These are phyloP conservation scores for Fallopia convolvulus DNA, from an alignment of 148 eudicot species.

Conservation along the genomic window DNA sequence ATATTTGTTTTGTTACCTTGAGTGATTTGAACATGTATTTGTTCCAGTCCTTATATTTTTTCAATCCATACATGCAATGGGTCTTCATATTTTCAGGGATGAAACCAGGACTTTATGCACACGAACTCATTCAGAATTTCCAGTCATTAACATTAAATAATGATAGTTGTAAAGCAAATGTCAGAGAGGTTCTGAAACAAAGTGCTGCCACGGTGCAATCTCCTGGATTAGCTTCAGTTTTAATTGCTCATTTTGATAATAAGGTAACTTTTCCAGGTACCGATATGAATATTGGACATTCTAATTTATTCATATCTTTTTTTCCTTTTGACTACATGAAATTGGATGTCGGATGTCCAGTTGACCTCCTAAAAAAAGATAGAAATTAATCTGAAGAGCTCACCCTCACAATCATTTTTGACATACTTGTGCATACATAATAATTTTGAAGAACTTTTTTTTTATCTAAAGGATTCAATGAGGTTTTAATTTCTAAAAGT, in stretches of 20 bases:
- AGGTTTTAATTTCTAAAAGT: no score
- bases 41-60: background rate
- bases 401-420: no score
- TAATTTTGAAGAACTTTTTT: no score
- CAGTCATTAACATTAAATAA: constrained; percentile 32
- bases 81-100: constrained; percentile 31
- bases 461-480: no score
- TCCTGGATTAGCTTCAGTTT: constrained; percentile 67
- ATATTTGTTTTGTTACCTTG: background rate
- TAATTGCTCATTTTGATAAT: constrained; percentile 65
- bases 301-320: background rate
- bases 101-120: constrained; percentile 52
- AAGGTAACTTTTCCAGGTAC: constrained; percentile 32
- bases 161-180: constrained; percentile 20
- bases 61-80: background rate
- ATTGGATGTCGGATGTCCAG: no score
- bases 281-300: background rate
- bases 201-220: constrained; percentile 43
- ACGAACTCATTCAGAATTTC: constrained; percentile 54
- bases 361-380: no score
- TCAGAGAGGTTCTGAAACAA: constrained; percentile 40
- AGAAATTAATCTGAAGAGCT: no score
- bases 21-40: background rate
- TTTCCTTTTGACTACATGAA: no score
- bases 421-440: no score